Base-by-base conservation (phyloP, 257 asterid genomes). In the Datura wrightii region DNA sequence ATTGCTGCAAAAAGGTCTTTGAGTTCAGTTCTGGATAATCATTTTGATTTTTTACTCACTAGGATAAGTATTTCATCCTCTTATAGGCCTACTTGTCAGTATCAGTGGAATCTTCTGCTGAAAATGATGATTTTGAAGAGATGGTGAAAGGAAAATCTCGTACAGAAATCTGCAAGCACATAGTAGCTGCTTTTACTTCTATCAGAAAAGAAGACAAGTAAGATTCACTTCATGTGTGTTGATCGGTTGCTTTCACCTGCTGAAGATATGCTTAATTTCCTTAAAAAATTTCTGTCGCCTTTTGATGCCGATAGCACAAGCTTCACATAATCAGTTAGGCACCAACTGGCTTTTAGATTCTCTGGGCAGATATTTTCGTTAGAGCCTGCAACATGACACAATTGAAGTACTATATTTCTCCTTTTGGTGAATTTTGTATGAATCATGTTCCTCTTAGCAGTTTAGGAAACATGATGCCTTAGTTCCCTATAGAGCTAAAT, bases 61-160 rank as follows among this genome's bases (percentile, higher is more conserved):
- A 78, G 46, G 24, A 83, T 42, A 56, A 44, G 10, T 67, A 19
- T 79, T 24, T 52, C 16, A 85, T 84, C 60, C 67, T 83, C 67
- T 87, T 85, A 82, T 87, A 95, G 99, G 98, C 98, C 71, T 92
- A 91, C 88, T 85, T 94, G 91, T 90, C 89, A 24, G 82, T 89
- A 66, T 90, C 92, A 15, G 83, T 84, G 59, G 67, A 82, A 67
- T 85, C 79, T 85, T 85, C 86, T 66, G 84, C 86, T 79, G 89
- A 86, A 87, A 92, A 86, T 83, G 84, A 90, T 79, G 90, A 85
- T 84, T 48, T 76, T 55, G 54, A 72, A 85, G 90, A 89, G 62
- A 91, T 83, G 79, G 90, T 50, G 80, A 72, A 84, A 74, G 92
- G 89, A 86, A 82, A 83, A 80, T 84, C 90, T 48, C 83, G 87